phyloP scores from a whole-genome alignment of 768 basidiomycete genomes.

The Ramaria rubella region DNA sequence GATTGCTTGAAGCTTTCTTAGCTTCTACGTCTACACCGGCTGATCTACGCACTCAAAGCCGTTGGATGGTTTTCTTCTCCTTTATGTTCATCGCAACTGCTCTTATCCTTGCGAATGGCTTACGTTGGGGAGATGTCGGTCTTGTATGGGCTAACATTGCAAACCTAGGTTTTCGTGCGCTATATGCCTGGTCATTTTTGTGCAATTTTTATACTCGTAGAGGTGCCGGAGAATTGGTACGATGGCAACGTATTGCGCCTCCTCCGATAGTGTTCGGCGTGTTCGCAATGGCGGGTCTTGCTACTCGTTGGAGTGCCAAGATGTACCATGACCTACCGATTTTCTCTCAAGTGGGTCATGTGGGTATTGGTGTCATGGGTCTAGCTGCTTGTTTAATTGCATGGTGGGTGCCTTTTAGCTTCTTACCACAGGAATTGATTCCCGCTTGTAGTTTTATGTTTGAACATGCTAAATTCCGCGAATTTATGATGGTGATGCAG shows the following conservation, averaged over 20 bases:
- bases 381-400: constrained; percentile 3
- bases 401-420: constrained; percentile 1
- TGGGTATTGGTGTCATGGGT: constrained; percentile 3
- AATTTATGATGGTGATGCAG: not conserved
- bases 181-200: constrained; percentile 50
- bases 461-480: not conserved
- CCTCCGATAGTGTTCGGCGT: not conserved
- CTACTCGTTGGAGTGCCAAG: constrained; percentile 5
- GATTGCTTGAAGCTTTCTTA: constrained; percentile 86
- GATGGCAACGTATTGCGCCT: constrained; percentile 17
- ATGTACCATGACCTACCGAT: not conserved
- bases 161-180: constrained; percentile 56
- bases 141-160: constrained; percentile 73
- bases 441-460: constrained; percentile 2
- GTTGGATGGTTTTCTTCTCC: constrained; percentile 80
- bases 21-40: constrained; percentile 63
- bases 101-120: constrained; percentile 35
- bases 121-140: constrained; percentile 55
- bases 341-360: constrained; percentile 1
- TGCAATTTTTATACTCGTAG: constrained; percentile 37
- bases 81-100: constrained; percentile 55
- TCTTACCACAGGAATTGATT: not conserved
- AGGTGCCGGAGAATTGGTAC: constrained; percentile 12
- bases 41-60: constrained; percentile 66
- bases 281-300: constrained; percentile 1